These are phyloP conservation scores for Trametes sp. DNA, from an alignment of 1,284 basidiomycete species.

Conservation along the genomic window DNA sequence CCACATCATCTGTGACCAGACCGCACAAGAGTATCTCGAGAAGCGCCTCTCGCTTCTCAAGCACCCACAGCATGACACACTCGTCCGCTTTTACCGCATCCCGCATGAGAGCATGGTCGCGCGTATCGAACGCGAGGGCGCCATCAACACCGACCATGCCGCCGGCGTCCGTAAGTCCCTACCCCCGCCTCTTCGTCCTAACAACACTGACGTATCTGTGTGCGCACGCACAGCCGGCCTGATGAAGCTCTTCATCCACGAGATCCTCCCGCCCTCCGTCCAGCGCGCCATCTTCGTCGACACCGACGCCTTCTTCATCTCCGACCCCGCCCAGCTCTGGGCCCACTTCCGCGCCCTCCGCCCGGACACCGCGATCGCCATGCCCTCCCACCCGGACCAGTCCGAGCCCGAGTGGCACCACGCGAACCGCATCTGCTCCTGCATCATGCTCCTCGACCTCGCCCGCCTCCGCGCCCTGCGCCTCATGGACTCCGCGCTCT, in stretches of 20 bases:
- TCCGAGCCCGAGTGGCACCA: slow-evolving; percentile 49
- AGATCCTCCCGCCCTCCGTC: slow-evolving; percentile 49
- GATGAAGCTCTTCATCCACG: slow-evolving; percentile 57
- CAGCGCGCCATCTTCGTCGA: slow-evolving; percentile 56
- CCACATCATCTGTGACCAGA: slow-evolving; percentile 56
- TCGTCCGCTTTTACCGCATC: slow-evolving; percentile 50
- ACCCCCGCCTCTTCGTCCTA: not conserved
- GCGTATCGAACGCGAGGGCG: slow-evolving; percentile 54
- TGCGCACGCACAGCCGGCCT: slow-evolving; percentile 45
- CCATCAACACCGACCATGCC: slow-evolving; percentile 53
- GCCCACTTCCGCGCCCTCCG: slow-evolving; percentile 46
- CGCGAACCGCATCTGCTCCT: slow-evolving; percentile 57
- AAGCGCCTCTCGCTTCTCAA: slow-evolving; percentile 47
- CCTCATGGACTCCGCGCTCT: slow-evolving; percentile 55
- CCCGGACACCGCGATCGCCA: slow-evolving; percentile 48
- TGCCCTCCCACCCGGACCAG: slow-evolving; percentile 54
- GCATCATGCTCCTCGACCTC: slow-evolving; percentile 58
- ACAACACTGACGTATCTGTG: slow-evolving; percentile 7
- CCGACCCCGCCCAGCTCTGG: slow-evolving; percentile 55
- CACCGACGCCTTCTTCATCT: slow-evolving; percentile 57
- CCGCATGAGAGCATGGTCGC: slow-evolving; percentile 50
- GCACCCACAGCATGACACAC: slow-evolving; percentile 45
- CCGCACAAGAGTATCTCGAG: slow-evolving; percentile 48
- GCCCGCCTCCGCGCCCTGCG: slow-evolving; percentile 50
- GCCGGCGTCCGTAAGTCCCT: slow-evolving; percentile 52